Evolutionary conservation across 208 protist species (phyloP), one percentile per base, ranked within the genome.

Genomic region (Trypanosoma brucei): DNA sequence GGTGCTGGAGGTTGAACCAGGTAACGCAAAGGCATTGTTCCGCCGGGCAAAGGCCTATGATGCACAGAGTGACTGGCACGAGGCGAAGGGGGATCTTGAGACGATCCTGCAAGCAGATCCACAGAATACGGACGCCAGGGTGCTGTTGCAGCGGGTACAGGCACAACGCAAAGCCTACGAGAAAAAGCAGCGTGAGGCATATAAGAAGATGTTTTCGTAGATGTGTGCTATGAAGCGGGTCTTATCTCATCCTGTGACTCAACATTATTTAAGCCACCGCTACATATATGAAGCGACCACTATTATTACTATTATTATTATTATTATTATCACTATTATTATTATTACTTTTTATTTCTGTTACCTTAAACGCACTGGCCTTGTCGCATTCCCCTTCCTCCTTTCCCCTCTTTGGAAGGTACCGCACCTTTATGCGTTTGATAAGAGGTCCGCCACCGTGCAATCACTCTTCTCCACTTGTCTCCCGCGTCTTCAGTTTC

Each of bases 201-300:
- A 85, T 65, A 89, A 85, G 73, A 91, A 89, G 48, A 88, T 95
- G 83, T 95, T 95, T 48, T 50, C 59, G 6, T 62, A 76, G 34
- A 91, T 69, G 33, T 9, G 22, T 6, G 6, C 6, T n/a, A 9
- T 35, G 5, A 14, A 40, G 7, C 6, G 54, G 34, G 11, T 22
- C 33, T 14, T 7, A 40, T 4, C 39, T 57, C 53, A 57, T 22
- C 22, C 22, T 22, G 22, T 22, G 22, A 22, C 22, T 22, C 22
- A 22, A 22, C 22, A 22, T 22, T 22, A 22, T 22, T 22, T 22
- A 22, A 22, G 22, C 22, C 22, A 22, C 22, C 22, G 22, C 22
- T 22, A 22, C 22, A 22, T 22, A 22, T 22, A 22, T 22, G 22
- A 22, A 22, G 22, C 38, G 46, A 66, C 34, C 58, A 66, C 0